Evolutionary conservation across 2,329 filamentous ascomycete genomes (phyloP).

Genomic region (Coniella lustricola): DNA sequence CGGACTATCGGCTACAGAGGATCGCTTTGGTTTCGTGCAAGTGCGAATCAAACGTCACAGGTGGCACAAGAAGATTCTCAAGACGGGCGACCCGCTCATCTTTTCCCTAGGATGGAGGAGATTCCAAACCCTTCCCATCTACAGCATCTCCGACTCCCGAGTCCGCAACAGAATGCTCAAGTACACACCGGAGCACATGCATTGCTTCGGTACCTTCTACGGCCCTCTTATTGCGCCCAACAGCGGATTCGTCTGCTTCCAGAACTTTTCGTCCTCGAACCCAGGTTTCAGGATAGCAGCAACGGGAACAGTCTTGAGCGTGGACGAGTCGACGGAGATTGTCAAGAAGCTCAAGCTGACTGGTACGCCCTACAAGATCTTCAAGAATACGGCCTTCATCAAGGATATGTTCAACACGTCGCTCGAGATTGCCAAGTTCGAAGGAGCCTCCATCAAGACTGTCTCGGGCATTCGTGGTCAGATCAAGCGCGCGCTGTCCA

Average conservation of each 20-base stretch:
- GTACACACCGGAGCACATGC: slow-evolving; percentile 98
- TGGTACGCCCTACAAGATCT: slow-evolving; percentile 91
- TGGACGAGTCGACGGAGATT: slow-evolving; percentile 93
- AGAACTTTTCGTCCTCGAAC: slow-evolving; percentile 76
- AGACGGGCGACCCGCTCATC: slow-evolving; percentile 95
- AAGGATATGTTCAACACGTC: slow-evolving; percentile 95
- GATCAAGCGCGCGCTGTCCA: slow-evolving; percentile 90
- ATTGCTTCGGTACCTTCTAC: slow-evolving; percentile 94
- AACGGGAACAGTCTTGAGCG: slow-evolving; percentile 85
- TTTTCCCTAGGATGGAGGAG: slow-evolving; percentile 94
- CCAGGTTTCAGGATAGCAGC: slow-evolving; percentile 92
- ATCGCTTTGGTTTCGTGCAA: slow-evolving; percentile 92
- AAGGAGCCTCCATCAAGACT: slow-evolving; percentile 90
- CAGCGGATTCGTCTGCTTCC: slow-evolving; percentile 90
- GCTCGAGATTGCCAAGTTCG: slow-evolving; percentile 96
- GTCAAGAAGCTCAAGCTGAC: slow-evolving; percentile 99
- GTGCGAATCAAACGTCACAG: slow-evolving; percentile 94
- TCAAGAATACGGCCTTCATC: slow-evolving; percentile 98
- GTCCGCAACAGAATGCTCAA: slow-evolving; percentile 97
- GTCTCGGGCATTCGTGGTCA: slow-evolving; percentile 93
- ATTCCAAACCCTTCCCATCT: slow-evolving; percentile 88
- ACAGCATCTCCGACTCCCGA: slow-evolving; percentile 89
- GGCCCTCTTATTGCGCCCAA: slow-evolving; percentile 92
- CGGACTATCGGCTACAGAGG: slow-evolving; percentile 87
- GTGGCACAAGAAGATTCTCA: slow-evolving; percentile 99